phyloP scores from a whole-genome alignment of 31 red algal species.

The Asparagopsis taxiformis region DNA sequence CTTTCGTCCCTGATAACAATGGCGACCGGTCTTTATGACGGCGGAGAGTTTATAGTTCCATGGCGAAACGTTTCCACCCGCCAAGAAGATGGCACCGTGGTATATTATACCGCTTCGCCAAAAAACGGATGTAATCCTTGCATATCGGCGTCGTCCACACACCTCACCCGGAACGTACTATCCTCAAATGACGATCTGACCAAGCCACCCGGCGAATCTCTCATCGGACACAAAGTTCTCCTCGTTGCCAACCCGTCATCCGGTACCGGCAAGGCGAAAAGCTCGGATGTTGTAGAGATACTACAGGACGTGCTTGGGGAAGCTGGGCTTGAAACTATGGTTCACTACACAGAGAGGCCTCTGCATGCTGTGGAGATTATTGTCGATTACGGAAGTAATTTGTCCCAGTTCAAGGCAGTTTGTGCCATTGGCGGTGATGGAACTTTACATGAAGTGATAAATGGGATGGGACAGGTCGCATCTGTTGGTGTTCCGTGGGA shows the following conservation, averaged over 20 bases:
- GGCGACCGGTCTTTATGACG: no score
- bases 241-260: conserved; percentile 22
- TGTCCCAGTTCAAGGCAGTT: conserved; percentile 14
- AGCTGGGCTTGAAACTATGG: neutral
- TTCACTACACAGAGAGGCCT: neutral
- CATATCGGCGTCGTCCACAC: no score
- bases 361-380: neutral
- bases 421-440: conserved; percentile 48
- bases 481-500: neutral
- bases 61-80: no score
- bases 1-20: no score
- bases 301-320: neutral
- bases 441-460: conserved; percentile 32
- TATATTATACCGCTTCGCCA: no score
- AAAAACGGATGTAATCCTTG: no score
- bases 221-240: neutral
- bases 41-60: no score
- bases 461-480: neutral
- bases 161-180: no score
- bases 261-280: neutral
- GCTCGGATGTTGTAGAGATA: neutral
- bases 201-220: neutral
- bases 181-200: no score
- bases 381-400: neutral
- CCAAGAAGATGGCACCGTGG: no score